Percentiles rank a stretch among this genome's conserved stretches.
Evolutionary conservation across 2,329 filamentous ascomycete species (phyloP).

Genomic region (Nemania sp.): DNA sequence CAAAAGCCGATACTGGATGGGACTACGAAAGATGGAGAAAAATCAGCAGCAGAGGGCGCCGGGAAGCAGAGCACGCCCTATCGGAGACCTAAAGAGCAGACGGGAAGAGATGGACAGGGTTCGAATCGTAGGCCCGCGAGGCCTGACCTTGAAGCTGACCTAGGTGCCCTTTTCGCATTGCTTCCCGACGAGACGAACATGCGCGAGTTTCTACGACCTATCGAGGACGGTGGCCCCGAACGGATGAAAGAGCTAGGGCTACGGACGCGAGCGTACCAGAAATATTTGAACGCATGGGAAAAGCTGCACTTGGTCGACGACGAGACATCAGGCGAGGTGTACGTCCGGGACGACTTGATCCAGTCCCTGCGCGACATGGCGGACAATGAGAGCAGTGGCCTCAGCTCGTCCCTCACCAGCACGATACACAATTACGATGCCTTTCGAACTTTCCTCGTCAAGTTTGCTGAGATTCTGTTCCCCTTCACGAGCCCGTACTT

Average conservation of each 20-base stretch:
- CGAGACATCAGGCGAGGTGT: constrained; percentile 40
- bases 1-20: constrained; percentile 11
- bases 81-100: background rate
- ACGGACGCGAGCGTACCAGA: constrained; percentile 45
- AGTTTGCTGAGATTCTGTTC: constrained; percentile 45
- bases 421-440: constrained; percentile 48
- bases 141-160: constrained; percentile 29
- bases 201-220: constrained; percentile 44
- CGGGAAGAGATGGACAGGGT: background rate
- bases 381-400: constrained; percentile 17
- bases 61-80: background rate
- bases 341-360: constrained; percentile 48
- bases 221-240: constrained; percentile 45
- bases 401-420: constrained; percentile 33
- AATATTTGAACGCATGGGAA: constrained; percentile 48
- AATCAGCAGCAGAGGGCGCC: background rate
- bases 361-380: constrained; percentile 39
- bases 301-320: constrained; percentile 39
- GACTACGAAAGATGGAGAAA: background rate
- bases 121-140: constrained; percentile 8
- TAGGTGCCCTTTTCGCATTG: constrained; percentile 36
- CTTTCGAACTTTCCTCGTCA: constrained; percentile 47
- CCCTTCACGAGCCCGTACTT: constrained; percentile 49
- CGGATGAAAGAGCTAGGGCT: constrained; percentile 47
- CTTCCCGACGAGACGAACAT: constrained; percentile 42